Conservation (phyloP, 73 alveolate genomes). For the Tetrahymena malaccensis region DNA sequence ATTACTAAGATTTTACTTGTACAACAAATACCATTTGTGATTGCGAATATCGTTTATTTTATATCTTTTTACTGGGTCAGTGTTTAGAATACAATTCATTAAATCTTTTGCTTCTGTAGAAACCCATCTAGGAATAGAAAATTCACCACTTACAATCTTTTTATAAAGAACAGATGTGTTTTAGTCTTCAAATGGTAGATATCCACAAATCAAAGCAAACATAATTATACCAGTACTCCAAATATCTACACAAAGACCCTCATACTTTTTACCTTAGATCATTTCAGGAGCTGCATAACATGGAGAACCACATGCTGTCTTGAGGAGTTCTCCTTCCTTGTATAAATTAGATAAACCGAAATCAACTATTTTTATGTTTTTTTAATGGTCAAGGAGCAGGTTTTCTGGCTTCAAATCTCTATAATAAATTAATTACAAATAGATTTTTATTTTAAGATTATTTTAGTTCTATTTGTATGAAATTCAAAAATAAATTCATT, state of each 20-base stretch:
- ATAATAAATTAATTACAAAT: background rate
- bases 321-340: slow-evolving; percentile 31
- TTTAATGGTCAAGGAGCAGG: slow-evolving; percentile 39
- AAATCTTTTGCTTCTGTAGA: slow-evolving; percentile 63
- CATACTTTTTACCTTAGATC: slow-evolving; percentile 48
- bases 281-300: slow-evolving; percentile 69
- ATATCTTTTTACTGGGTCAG: slow-evolving; percentile 80
- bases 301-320: slow-evolving; percentile 57
- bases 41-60: slow-evolving; percentile 71
- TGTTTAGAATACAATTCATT: slow-evolving; percentile 65
- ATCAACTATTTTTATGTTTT: slow-evolving; percentile 49
- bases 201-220: slow-evolving; percentile 49
- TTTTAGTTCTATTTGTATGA: background rate
- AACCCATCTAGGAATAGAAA: slow-evolving; percentile 38
- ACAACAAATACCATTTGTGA: slow-evolving; percentile 83
- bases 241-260: slow-evolving; percentile 44
- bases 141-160: slow-evolving; percentile 45
- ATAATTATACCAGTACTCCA: slow-evolving; percentile 57
- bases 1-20: slow-evolving; percentile 9
- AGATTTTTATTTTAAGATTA: background rate
- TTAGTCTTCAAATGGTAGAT: slow-evolving; percentile 31
- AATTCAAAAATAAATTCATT: background rate
- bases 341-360: slow-evolving; percentile 48
- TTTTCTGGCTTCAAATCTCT: slow-evolving; percentile 64
- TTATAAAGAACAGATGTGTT: slow-evolving; percentile 39